A percentile compares a stretch with the other conserved stretches of the same genome.
Evolutionary conservation across 2,329 filamentous ascomycete genomes (phyloP).

Genomic region (Aschersonia sp.): DNA sequence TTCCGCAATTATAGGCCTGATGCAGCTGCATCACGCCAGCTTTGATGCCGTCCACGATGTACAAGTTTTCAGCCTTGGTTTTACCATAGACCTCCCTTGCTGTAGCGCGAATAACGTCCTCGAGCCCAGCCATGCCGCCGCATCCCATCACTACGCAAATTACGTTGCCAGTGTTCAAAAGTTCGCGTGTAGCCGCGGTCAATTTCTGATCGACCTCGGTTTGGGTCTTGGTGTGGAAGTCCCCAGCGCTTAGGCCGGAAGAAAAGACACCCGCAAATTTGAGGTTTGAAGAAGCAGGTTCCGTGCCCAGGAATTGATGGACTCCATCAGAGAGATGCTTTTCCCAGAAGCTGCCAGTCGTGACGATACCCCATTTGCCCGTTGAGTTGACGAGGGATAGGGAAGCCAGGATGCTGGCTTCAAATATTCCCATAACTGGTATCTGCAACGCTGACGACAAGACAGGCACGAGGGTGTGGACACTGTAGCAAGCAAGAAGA

Average conservation of each 20-base stretch:
- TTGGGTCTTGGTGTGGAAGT: conserved; percentile 57
- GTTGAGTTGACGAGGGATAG: conserved; percentile 30
- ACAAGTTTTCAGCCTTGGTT: conserved; percentile 10
- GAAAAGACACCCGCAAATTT: conserved; percentile 70
- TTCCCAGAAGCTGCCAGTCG: conserved; percentile 77
- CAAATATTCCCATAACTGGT: conserved; percentile 57
- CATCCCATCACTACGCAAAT: conserved; percentile 71
- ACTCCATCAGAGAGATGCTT: conserved; percentile 54
- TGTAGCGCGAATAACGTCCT: conserved; percentile 57
- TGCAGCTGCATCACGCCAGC: conserved; percentile 51
- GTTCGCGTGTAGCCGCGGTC: conserved; percentile 50
- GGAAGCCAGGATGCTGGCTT: conserved; percentile 57
- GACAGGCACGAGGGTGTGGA: conserved; percentile 58
- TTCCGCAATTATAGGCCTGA: conserved; percentile 30
- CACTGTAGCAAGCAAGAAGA: conserved; percentile 77
- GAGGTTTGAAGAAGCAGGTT: conserved; percentile 14
- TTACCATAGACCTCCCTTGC: conserved; percentile 36
- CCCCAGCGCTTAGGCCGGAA: conserved; percentile 64
- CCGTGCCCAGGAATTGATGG: conserved; percentile 41
- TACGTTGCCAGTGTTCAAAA: conserved; percentile 44
- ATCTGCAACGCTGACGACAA: conserved; percentile 24
- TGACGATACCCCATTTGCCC: conserved; percentile 70
- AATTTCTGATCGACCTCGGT: conserved; percentile 52
- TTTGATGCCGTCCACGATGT: conserved; percentile 68
- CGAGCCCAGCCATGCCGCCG: conserved; percentile 80